Conservation (phyloP, 495 filamentous ascomycete species). For the Aspergillus egyptiacus region DNA sequence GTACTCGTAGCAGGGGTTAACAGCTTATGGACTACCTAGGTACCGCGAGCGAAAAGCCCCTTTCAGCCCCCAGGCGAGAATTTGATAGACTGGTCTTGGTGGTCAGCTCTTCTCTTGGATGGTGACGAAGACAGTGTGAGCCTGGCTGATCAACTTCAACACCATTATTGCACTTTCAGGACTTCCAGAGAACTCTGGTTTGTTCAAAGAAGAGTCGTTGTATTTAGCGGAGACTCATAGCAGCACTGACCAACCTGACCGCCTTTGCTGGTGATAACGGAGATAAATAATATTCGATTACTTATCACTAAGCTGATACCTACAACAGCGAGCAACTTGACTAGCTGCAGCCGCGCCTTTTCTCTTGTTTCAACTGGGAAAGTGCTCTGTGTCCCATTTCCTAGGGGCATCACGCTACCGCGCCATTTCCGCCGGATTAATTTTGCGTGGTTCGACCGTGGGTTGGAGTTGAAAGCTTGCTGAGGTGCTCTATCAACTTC, state of each 20-base stretch:
- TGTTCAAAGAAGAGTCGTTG: too few species aligned
- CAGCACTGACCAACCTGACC: background rate
- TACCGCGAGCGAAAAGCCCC: background rate
- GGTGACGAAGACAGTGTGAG: background rate
- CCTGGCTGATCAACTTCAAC: background rate
- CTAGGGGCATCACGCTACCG: background rate
- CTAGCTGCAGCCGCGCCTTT: background rate
- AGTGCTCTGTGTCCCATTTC: background rate
- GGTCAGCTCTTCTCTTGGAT: background rate
- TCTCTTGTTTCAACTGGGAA: background rate
- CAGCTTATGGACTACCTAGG: too few species aligned
- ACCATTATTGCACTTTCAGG: too few species aligned
- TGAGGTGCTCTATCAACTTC: background rate
- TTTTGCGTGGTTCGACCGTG: background rate
- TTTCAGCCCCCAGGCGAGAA: constrained; percentile 7
- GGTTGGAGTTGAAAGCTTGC: background rate
- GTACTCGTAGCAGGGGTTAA: background rate
- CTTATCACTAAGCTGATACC: constrained; percentile 1
- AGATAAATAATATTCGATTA: constrained; percentile 10
- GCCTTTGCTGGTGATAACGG: constrained; percentile 15
- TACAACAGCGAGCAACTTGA: background rate
- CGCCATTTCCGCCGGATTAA: background rate
- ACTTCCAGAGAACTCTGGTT: too few species aligned
- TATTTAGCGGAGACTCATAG: too few species aligned
- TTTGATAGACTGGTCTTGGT: background rate